Conservation (phyloP, 805 yeast species). For the Metschnikowia dekortorum region DNA sequence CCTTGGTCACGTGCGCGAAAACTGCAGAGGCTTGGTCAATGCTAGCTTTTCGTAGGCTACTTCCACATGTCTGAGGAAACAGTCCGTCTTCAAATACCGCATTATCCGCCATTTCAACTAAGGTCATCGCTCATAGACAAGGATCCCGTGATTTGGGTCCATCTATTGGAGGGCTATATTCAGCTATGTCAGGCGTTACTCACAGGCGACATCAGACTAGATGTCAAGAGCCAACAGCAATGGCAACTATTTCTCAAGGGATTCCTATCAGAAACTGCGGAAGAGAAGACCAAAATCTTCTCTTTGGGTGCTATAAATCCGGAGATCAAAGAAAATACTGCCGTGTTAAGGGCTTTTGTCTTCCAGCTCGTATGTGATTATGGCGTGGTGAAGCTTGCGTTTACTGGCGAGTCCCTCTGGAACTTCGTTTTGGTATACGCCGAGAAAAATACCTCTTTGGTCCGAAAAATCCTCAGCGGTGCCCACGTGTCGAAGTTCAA, state of each 20-base stretch:
- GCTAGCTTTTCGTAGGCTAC: not conserved
- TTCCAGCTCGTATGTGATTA: conserved; percentile 47
- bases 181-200: conserved; percentile 46
- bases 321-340: conserved; percentile 55
- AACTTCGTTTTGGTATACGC: conserved; percentile 55
- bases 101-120: conserved; percentile 70
- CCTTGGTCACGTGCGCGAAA: conserved; percentile 3
- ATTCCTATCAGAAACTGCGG: conserved; percentile 57
- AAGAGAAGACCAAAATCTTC: conserved; percentile 56
- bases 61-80: conserved; percentile 7
- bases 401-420: conserved; percentile 65
- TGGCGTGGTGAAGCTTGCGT: conserved; percentile 52
- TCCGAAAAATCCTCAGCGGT: conserved; percentile 56
- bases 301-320: conserved; percentile 71
- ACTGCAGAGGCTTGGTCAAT: not conserved
- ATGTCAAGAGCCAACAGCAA: conserved; percentile 56
- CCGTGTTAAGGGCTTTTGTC: conserved; percentile 44
- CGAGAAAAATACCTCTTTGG: conserved; percentile 36
- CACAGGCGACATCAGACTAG: conserved; percentile 35
- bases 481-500: conserved; percentile 43
- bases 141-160: conserved; percentile 83
- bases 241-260: conserved; percentile 52
- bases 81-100: conserved; percentile 52
- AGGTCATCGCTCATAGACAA: conserved; percentile 75
- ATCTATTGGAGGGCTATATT: conserved; percentile 62